phyloP scores from a whole-genome alignment of 2,329 filamentous ascomycete species.

The Thermomyces lanuginosus region DNA sequence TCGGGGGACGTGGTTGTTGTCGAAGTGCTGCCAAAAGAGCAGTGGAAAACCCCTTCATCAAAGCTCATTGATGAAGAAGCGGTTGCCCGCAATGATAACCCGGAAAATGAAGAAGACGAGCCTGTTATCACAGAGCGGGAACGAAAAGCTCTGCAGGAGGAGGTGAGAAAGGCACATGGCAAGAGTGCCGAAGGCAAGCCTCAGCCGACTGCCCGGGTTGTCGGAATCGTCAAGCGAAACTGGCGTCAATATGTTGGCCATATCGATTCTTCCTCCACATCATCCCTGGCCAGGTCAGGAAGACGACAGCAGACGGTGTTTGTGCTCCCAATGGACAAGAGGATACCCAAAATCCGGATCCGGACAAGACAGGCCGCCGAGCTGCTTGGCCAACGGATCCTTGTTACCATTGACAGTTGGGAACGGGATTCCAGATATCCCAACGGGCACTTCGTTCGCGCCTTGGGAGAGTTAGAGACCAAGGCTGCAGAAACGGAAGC shows the following conservation, averaged over 20 bases:
- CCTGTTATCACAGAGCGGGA: slow-evolving; percentile 81
- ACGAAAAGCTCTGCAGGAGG: slow-evolving; percentile 71
- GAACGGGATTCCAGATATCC: slow-evolving; percentile 86
- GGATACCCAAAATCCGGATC: slow-evolving; percentile 87
- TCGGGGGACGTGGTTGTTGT: slow-evolving; percentile 87
- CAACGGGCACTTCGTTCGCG: slow-evolving; percentile 82
- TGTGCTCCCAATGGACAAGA: slow-evolving; percentile 93
- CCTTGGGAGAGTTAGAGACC: slow-evolving; percentile 80
- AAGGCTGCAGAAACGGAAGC: slow-evolving; percentile 98
- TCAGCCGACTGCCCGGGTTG: slow-evolving; percentile 81
- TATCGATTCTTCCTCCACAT: slow-evolving; percentile 73
- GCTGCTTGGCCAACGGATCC: slow-evolving; percentile 73
- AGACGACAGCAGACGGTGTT: slow-evolving; percentile 86
- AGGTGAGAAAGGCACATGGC: slow-evolving; percentile 71
- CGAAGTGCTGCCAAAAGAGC: slow-evolving; percentile 79
- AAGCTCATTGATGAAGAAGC: slow-evolving; percentile 92
- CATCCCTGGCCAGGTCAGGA: slow-evolving; percentile 55
- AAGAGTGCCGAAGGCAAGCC: slow-evolving; percentile 58
- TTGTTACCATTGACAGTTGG: slow-evolving; percentile 92
- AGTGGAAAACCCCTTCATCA: slow-evolving; percentile 92
- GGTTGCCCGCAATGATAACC: slow-evolving; percentile 82
- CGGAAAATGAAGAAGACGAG: slow-evolving; percentile 59
- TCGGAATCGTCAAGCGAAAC: slow-evolving; percentile 85
- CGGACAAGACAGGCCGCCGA: slow-evolving; percentile 80
- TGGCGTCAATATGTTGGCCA: slow-evolving; percentile 98